Percentiles rank a stretch among this genome's conserved stretches.
phyloP scores from a whole-genome alignment of 1,284 basidiomycete genomes.

The Neotropicomus parvogracilis region DNA sequence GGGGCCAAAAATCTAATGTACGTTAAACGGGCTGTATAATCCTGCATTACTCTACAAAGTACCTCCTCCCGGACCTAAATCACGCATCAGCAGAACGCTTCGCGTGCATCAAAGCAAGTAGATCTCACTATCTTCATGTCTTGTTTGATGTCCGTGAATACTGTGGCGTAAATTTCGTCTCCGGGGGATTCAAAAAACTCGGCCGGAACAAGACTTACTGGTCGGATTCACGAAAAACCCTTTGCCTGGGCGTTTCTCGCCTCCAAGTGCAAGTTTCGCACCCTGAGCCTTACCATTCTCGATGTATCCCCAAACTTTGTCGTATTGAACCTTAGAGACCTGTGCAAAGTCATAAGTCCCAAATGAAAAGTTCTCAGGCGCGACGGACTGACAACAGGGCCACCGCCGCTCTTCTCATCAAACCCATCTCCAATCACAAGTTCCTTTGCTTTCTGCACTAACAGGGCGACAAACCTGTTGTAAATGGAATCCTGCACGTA shows the following conservation, averaged over 20 bases:
- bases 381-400: slow-evolving; percentile 64
- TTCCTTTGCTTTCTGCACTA: slow-evolving; percentile 67
- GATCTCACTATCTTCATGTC: slow-evolving; percentile 74
- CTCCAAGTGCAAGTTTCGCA: slow-evolving; percentile 78
- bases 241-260: slow-evolving; percentile 63
- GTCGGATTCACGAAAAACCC: slow-evolving; percentile 78
- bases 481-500: slow-evolving; percentile 85
- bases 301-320: slow-evolving; percentile 88
- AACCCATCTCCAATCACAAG: slow-evolving; percentile 79
- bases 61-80: slow-evolving; percentile 72
- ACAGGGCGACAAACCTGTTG: slow-evolving; percentile 72
- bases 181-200: slow-evolving; percentile 1
- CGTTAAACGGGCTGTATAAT: slow-evolving; percentile 4
- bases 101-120: background rate
- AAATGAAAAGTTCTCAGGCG: slow-evolving; percentile 3
- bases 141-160: slow-evolving; percentile 68
- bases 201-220: slow-evolving; percentile 43
- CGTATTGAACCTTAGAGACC: slow-evolving; percentile 84
- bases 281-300: slow-evolving; percentile 83
- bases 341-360: slow-evolving; percentile 29
- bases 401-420: slow-evolving; percentile 69
- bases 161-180: slow-evolving; percentile 35
- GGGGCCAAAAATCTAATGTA: slow-evolving; percentile 75
- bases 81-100: slow-evolving; percentile 12
- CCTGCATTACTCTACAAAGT: slow-evolving; percentile 11